These are phyloP conservation scores for Yamadazyma paraphyllophila DNA, from an alignment of 805 yeast genomes.

Conservation along the genomic window DNA sequence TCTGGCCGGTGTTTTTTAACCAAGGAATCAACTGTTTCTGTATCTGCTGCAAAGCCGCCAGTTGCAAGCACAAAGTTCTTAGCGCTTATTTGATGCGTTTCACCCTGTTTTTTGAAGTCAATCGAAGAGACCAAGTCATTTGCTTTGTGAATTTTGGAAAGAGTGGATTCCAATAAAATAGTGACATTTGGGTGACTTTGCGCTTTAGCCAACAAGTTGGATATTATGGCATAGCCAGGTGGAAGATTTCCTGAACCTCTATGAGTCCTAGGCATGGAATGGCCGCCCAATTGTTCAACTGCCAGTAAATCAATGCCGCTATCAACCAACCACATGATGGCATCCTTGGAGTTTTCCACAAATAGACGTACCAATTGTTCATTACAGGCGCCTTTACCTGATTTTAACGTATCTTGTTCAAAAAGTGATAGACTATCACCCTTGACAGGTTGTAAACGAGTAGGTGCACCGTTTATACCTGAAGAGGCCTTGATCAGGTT, in stretches of 20 bases:
- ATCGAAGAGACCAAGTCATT: constrained; percentile 42
- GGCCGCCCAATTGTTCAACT: constrained; percentile 42
- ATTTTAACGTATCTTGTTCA: constrained; percentile 27
- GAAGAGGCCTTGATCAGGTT: constrained; percentile 62
- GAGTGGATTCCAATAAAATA: constrained; percentile 15
- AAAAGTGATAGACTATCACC: constrained; percentile 29
- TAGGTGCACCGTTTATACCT: constrained; percentile 51
- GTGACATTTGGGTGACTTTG: constrained; percentile 26
- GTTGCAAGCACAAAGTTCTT: constrained; percentile 50
- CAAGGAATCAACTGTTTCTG: constrained; percentile 31
- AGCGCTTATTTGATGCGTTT: constrained; percentile 8
- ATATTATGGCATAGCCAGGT: constrained; percentile 59
- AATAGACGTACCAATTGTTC: constrained; percentile 24
- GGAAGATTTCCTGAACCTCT: constrained; percentile 45
- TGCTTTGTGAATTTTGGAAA: constrained; percentile 21
- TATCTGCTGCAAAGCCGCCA: constrained; percentile 55
- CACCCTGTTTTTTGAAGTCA: constrained; percentile 25
- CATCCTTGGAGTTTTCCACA: constrained; percentile 25
- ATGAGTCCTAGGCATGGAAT: constrained; percentile 38
- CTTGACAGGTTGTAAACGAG: constrained; percentile 22
- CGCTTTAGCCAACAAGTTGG: constrained; percentile 40
- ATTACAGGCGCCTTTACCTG: constrained; percentile 32
- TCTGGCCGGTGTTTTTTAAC: constrained; percentile 48
- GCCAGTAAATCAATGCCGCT: constrained; percentile 27
- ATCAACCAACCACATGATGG: constrained; percentile 32